These are phyloP conservation scores for Gnomoniopsis smithogilvyi DNA, from an alignment of 2,329 filamentous ascomycete species.

Conservation along the genomic window DNA sequence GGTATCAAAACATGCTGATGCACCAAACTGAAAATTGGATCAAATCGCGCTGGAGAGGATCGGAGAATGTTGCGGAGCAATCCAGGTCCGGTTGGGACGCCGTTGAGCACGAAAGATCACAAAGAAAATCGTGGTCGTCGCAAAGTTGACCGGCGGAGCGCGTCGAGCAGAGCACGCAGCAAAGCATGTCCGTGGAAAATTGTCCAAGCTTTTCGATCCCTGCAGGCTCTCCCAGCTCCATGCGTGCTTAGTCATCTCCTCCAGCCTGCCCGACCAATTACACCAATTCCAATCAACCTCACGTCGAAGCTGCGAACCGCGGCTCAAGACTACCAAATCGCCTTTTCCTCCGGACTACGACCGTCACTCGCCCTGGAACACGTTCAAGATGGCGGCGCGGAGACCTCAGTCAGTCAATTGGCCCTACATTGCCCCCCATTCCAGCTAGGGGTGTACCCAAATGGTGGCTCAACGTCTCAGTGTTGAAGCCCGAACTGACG, in stretches of 20 bases:
- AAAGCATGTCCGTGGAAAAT: not conserved
- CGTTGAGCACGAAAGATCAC: not conserved
- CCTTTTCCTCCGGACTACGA: slow-evolving; percentile 14
- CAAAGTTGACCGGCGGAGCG: not conserved
- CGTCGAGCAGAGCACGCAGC: not conserved
- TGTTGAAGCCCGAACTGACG: not conserved
- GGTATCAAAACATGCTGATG: slow-evolving; percentile 14
- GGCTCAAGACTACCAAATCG: slow-evolving; percentile 15
- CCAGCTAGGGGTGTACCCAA: not conserved
- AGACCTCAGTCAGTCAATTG: slow-evolving; percentile 51
- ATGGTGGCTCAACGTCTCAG: not conserved
- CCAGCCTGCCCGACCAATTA: not conserved
- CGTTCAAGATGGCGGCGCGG: slow-evolving; percentile 56
- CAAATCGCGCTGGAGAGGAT: not conserved
- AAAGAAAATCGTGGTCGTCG: not conserved
- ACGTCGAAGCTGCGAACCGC: not conserved
- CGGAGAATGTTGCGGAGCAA: not conserved
- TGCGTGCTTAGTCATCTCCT: not conserved
- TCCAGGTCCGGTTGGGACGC: not conserved
- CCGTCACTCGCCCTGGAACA: slow-evolving; percentile 28
- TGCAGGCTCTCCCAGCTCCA: not conserved
- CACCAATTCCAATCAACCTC: slow-evolving; percentile 20
- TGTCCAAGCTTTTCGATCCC: not conserved
- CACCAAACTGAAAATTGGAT: not conserved
- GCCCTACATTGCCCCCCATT: not conserved